Evolutionary conservation across 2,329 filamentous ascomycete genomes (phyloP), one percentile per base, ranked within the genome.

Genomic region (Magnaporthales sp.): DNA sequence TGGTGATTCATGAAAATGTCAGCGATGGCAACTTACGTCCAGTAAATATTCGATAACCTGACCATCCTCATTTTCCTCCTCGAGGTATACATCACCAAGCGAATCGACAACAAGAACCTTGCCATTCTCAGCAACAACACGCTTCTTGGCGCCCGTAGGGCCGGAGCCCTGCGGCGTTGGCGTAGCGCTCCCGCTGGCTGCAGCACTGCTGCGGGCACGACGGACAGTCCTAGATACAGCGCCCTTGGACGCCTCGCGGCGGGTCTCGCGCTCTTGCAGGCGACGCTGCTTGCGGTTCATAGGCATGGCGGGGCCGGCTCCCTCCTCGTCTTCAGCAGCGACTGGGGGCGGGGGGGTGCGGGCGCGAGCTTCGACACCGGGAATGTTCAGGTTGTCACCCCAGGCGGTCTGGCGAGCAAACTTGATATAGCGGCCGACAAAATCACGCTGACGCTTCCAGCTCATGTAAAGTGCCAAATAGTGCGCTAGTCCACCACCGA

Each of bases 51-150:
- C 92, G 71, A 91, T 86, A 32, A 87, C 85, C 66, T 91, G 87
- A 66, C 95, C 95, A 27, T 97, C 92, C 71, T 93, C 93, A 65
- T 92, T 92, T 72, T 92, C 86, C 74, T 96, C 91, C 78, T 98
- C 93, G n/a, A 99, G 83, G 75, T 92, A 99, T 13, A 99, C 95
- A 72, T 97, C 93, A 30, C 95, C 95, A 10, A 90, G 82, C 0
- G 91, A 92, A 78, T 99, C 94, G 4, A 99, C 95, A 67, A 99
- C 89, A 51, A 99, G 82, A 0, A 96, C 84, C 81, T 98, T 99
- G 71, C 95, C 95, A 73, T 99, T 99, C 81, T 97, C 91, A 2
- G 93, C 94, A 29, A 93, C 87, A 19, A 98, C 92, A 46, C 92
- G 86, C 83, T 94, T 96, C 79, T 92, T 92, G 38, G 90, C 84